phyloP scores from a whole-genome alignment of 2,329 filamentous ascomycete genomes.

The Microthyrium microscopicum region DNA sequence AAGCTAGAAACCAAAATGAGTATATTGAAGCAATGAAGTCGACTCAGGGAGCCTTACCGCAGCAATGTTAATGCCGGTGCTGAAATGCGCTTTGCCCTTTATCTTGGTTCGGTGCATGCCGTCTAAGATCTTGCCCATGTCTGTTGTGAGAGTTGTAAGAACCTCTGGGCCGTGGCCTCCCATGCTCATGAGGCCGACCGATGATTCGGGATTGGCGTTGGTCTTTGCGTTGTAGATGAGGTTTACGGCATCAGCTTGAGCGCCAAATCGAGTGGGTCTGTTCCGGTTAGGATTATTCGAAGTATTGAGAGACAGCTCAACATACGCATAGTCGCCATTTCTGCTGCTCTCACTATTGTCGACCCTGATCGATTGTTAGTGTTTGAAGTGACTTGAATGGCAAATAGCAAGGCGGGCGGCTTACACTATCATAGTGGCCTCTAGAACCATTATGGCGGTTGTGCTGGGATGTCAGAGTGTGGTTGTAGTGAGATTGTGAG shows the following conservation, averaged over 20 bases:
- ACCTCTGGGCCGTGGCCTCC: slow-evolving; percentile 95
- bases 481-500: too few species aligned
- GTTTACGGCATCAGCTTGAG: slow-evolving; percentile 87
- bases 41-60: slow-evolving; percentile 44
- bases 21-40: slow-evolving; percentile 1
- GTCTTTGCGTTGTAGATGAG: slow-evolving; percentile 94
- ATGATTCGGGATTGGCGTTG: slow-evolving; percentile 87
- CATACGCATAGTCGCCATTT: slow-evolving; percentile 72
- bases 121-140: slow-evolving; percentile 88
- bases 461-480: slow-evolving; percentile 4
- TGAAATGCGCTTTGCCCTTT: slow-evolving; percentile 70
- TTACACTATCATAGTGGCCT: slow-evolving; percentile 94
- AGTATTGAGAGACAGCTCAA: slow-evolving; percentile 6
- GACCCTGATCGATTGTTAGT: slow-evolving; percentile 46
- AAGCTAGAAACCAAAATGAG: slow-evolving; percentile 42
- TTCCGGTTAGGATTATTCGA: slow-evolving; percentile 19
- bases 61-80: slow-evolving; percentile 89
- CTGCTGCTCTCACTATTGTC: slow-evolving; percentile 98
- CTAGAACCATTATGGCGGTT: slow-evolving; percentile 73
- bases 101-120: slow-evolving; percentile 91
- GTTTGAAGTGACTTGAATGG: slow-evolving; percentile 12
- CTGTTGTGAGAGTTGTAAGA: slow-evolving; percentile 85
- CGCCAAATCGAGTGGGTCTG: slow-evolving; percentile 86
- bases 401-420: slow-evolving; percentile 13
- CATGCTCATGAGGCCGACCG: slow-evolving; percentile 97